Base-by-base conservation (phyloP, 139 green algal species). In the Trebouxia sp. region DNA sequence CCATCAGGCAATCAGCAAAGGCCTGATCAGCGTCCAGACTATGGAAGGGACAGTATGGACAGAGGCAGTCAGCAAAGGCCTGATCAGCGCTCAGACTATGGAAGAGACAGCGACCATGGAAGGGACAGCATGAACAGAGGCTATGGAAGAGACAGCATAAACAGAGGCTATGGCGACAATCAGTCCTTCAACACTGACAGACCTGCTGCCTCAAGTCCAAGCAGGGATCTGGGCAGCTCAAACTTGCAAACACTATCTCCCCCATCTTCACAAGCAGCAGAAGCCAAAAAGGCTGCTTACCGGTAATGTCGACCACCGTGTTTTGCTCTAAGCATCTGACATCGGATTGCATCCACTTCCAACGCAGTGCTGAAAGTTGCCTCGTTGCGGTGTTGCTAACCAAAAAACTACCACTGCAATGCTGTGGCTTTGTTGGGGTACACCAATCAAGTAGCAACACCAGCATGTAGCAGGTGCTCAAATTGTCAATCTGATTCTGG, bases 1-100 rank as follows among this genome's bases (percentile, higher is more conserved):
- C 15, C 12, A 30, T 28, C 12, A 14, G 20, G 14, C 37, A 22
- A 42, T 9, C 62, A 5, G 0, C 26, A 15, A 12, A 8, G 35
- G 4, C 28, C 26, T 72, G 62, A n/a, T 72, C 62, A 42, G 15
- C 62, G 32, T 43, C 62, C 32, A 24, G 62, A 72, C 12, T 72
- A 72, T 45, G n/a, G n/a, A n/a, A n/a, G n/a, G n/a, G n/a, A n/a
- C n/a, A n/a, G n/a, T n/a, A n/a, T n/a, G n/a, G n/a, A n/a, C n/a
- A n/a, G n/a, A 14, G 20, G 14, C 37, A 22, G 26, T 9, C 62
- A 5, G 0, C 26, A 15, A 12, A 8, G 35, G 4, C 28, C 26
- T 72, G 62, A n/a, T 72, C 62, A 42, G 15, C 62, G 32, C 37
- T 35, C 32, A 24, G 62, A 72, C 12, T 72, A 72, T 45, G n/a